These are phyloP conservation scores for Globisporangium carolinianum DNA, from an alignment of 352 stramenopile species.

Conservation along the genomic window DNA sequence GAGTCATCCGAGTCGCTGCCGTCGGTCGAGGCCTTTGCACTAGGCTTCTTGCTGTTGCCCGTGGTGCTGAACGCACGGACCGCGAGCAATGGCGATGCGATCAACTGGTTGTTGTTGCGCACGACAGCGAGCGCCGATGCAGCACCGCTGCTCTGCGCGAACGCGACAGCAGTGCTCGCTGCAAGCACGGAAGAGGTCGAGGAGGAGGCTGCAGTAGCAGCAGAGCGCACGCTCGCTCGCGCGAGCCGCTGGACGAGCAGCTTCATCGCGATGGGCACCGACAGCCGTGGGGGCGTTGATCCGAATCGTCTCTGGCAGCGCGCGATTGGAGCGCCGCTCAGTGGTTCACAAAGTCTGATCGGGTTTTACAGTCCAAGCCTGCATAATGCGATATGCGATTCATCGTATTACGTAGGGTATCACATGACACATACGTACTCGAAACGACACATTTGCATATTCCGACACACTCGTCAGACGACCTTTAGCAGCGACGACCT, in stretches of 20 bases:
- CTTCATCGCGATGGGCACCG: conserved; percentile 9
- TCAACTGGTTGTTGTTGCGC: conserved; percentile 3
- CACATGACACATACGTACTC: neutral
- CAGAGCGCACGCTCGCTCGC: conserved; percentile 12
- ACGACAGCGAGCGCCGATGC: conserved; percentile 3
- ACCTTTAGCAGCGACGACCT: no score
- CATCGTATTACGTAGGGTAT: neutral
- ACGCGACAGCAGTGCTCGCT: conserved; percentile 1
- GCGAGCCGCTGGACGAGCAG: conserved; percentile 21
- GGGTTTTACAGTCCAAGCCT: neutral
- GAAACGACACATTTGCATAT: neutral
- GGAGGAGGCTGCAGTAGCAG: neutral
- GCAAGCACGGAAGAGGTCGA: conserved; percentile 3
- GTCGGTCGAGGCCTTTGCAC: conserved; percentile 7
- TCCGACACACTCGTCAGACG: no score
- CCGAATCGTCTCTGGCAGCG: conserved; percentile 3
- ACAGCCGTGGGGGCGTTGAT: neutral
- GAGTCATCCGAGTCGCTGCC: conserved; percentile 13
- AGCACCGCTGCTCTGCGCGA: conserved; percentile 7
- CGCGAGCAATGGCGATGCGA: conserved; percentile 8
- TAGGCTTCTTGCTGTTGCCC: conserved; percentile 12
- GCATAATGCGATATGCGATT: neutral
- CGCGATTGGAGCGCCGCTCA: neutral
- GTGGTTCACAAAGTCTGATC: conserved; percentile 11
- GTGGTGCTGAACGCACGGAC: conserved; percentile 23